Evolutionary conservation across 169 alveolate genomes (phyloP).

Genomic region (Toxoplasma gondii): DNA sequence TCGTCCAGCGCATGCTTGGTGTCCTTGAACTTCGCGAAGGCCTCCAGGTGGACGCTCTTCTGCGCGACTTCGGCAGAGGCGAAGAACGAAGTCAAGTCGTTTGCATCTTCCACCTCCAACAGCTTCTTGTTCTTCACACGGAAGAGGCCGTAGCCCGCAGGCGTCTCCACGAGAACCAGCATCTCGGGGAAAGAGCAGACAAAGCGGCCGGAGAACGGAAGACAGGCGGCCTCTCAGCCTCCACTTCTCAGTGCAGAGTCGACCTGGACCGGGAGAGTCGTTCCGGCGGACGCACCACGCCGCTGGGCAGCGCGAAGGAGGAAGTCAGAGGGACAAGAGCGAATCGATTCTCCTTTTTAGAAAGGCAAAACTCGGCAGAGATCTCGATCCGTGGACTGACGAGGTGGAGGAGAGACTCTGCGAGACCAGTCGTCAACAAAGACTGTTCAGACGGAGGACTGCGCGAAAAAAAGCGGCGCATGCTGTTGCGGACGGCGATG

Average conservation of each 20-base stretch:
- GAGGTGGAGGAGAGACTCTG: background rate
- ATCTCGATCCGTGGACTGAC: background rate
- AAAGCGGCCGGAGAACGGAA: no score
- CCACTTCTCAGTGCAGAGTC: no score
- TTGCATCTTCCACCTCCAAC: constrained; percentile 69
- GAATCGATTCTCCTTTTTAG: background rate
- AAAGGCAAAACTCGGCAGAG: background rate
- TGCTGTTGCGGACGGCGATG: no score
- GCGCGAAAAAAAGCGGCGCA: no score
- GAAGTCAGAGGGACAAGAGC: background rate
- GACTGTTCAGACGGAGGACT: no score
- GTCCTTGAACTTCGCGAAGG: constrained; percentile 90
- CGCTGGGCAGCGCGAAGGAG: background rate
- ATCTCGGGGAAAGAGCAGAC: constrained; percentile 54
- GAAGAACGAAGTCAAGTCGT: constrained; percentile 13
- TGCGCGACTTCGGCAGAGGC: constrained; percentile 41
- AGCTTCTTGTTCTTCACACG: constrained; percentile 89
- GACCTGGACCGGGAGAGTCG: no score
- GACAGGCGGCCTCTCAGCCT: background rate
- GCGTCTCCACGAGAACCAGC: constrained; percentile 98
- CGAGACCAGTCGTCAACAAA: no score
- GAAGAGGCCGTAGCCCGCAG: constrained; percentile 99
- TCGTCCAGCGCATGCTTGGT: constrained; percentile 91
- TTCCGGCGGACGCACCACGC: no score
- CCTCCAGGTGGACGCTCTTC: constrained; percentile 78